Percentiles rank a stretch among this genome's conserved stretches.
phyloP scores from a whole-genome alignment of 192 early-diverging fungal species.

The Coemansia sp. region DNA sequence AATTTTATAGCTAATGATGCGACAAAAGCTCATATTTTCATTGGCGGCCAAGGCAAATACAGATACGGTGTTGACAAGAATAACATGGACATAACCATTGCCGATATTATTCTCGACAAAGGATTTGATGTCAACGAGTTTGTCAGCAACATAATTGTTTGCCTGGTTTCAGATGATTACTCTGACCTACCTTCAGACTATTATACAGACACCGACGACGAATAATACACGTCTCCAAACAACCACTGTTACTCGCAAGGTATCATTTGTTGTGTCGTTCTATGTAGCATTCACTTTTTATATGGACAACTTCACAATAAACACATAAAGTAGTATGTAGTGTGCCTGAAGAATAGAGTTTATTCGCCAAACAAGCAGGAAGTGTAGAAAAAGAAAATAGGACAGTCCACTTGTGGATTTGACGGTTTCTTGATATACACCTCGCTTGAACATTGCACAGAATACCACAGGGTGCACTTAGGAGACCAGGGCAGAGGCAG shows the following conservation, averaged over 20 bases:
- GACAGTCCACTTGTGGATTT: background rate
- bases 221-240: background rate
- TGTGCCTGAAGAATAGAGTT: background rate
- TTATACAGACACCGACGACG: background rate
- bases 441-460: background rate
- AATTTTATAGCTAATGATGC: too few relatives aligned
- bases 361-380: background rate
- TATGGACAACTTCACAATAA: background rate
- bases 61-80: slow-evolving; percentile 1
- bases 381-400: background rate
- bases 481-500: slow-evolving; percentile 79
- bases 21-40: too few relatives aligned
- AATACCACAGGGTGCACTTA: slow-evolving; percentile 53
- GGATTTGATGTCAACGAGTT: background rate
- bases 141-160: background rate
- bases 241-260: too few relatives aligned
- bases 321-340: background rate
- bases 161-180: background rate
- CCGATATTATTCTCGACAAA: slow-evolving; percentile 59
- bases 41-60: too few relatives aligned
- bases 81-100: slow-evolving; percentile 75
- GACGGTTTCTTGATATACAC: background rate
- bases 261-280: too few relatives aligned
- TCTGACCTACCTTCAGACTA: background rate
- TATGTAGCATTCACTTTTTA: background rate